A percentile compares a stretch with the other conserved stretches of the same genome.
Conservation (phyloP, 2,329 filamentous ascomycete species). For the Pseudophaeomoniella oleicola region DNA sequence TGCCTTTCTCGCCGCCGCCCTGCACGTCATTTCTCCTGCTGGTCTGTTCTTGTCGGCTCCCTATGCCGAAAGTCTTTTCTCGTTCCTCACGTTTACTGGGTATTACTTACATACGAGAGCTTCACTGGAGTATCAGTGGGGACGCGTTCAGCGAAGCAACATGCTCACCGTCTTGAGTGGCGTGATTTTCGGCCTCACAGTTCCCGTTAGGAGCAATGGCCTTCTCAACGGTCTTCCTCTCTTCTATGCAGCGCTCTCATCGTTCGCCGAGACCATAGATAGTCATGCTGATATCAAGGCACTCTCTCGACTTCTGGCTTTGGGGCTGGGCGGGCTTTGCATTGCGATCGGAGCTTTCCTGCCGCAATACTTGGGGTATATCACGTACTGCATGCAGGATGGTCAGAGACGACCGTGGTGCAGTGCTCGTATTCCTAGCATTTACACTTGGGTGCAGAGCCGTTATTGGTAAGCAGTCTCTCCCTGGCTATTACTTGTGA, state of each 20-base stretch:
- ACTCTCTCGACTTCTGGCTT: slow-evolving; percentile 39
- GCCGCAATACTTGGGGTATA: slow-evolving; percentile 65
- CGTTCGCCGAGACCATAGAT: slow-evolving; percentile 25
- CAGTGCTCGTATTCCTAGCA: slow-evolving; percentile 55
- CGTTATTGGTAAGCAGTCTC: slow-evolving; percentile 63
- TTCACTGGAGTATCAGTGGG: slow-evolving; percentile 17
- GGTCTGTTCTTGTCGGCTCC: slow-evolving; percentile 82
- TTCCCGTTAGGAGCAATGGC: slow-evolving; percentile 70
- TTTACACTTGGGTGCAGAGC: slow-evolving; percentile 79
- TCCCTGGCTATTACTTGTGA: slow-evolving; percentile 1
- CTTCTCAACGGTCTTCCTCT: slow-evolving; percentile 68
- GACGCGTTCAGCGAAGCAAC: slow-evolving; percentile 20
- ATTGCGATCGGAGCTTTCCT: slow-evolving; percentile 52
- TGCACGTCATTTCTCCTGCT: slow-evolving; percentile 77
- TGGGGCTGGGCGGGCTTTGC: slow-evolving; percentile 51
- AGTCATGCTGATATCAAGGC: slow-evolving; percentile 21
- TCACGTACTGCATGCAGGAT: slow-evolving; percentile 45
- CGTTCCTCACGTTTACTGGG: slow-evolving; percentile 61
- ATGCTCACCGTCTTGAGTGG: slow-evolving; percentile 47
- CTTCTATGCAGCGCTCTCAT: slow-evolving; percentile 42
- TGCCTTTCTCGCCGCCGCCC: slow-evolving; percentile 52
- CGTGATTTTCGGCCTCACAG: slow-evolving; percentile 54
- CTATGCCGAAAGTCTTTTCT: slow-evolving; percentile 68
- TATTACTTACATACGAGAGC: slow-evolving; percentile 51
- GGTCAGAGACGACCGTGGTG: slow-evolving; percentile 57